Evolutionary conservation across 176 grass and related monocot genomes (phyloP), one percentile per base, ranked within the genome.

Genomic region (Secale cereale): DNA sequence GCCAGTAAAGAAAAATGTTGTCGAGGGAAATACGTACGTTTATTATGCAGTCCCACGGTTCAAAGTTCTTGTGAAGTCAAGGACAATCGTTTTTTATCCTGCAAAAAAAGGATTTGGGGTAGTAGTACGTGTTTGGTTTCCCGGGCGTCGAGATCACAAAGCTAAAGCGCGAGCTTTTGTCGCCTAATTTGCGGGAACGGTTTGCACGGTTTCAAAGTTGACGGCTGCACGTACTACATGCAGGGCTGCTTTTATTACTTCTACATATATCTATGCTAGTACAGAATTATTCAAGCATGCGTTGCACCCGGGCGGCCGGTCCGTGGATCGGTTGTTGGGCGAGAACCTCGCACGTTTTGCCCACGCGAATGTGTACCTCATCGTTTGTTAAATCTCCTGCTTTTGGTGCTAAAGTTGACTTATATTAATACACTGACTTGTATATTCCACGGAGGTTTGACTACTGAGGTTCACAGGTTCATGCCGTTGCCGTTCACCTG

Each of bases 391-490:
- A 78, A 70, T 7, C 13, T 16, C 31, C 43, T 23, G 2, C 33
- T 50, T 65, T 14, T 54, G 8, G 60, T 48, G 26, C 87, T 17
- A 10, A 84, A 89, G 82, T 81, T 85, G 77, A 89, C 87, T 70
- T 85, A 2, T 8, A 19, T n/a, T n/a, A n/a, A n/a, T n/a, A n/a
- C n/a, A n/a, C n/a, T n/a, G n/a, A n/a, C n/a, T n/a, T n/a, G 3
- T 45, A 8, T 20, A 48, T 41, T 77, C 11, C 57, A 70, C 37
- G 9, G 33, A 61, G 19, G 37, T 77, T 89, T 82, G 52, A 78
- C 78, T 22, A 25, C 3, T 40, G 8, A 70, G 39, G 14, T 39
- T 64, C 17, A 19, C 3, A 52, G 9, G 29, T 19, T 48, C 8
- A 43, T 72, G 23, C 71, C 12, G 80, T 40, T 59, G 33, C 15